Evolutionary conservation across 2,329 filamentous ascomycete species (phyloP), one percentile per base, ranked within the genome.

Genomic region (Neofusicoccum ribis): DNA sequence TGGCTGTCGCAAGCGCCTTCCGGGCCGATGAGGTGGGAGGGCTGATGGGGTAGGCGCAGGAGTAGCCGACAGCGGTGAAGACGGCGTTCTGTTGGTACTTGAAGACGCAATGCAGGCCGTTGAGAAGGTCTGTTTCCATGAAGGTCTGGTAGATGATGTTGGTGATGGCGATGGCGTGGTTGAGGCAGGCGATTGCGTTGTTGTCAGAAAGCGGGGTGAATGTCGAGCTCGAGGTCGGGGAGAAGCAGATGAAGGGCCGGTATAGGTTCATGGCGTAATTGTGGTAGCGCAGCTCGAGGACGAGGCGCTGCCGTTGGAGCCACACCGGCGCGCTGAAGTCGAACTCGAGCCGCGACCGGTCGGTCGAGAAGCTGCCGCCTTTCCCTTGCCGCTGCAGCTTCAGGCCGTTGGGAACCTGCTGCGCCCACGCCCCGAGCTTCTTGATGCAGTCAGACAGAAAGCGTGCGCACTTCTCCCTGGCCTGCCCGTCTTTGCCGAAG

Each of bases 71-170:
- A 1, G 81, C 69, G 2, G 77, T 75, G 17, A 82, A 67, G 1
- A 77, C 70, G 0, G 79, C 77, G 65, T 80, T 78, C 78, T 79
- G 81, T 67, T 81, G 79, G 72, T 76, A 81, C 34, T 79, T 77
- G 54, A 80, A 81, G 0, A 74, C 71, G 54, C 79, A 75, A 64
- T 78, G 73, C 73, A 73, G 79, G 7, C 79, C 78, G 17, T 66
- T 51, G 7, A 73, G 66, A 11, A 69, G 37, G 15, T 65, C 50
- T 0, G 68, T 66, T 50, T 69, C 64, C 9, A 59, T 60, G 9
- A 69, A 46, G 0, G 69, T 47, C 60, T 73, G 72, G 37, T 72
- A 56, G 11, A 71, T 59, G 9, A 72, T 70, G 44, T 58, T 59
- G 2, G 68, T 72, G 11, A 69, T 67, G 7, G 70, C 65, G 5